phyloP scores from a whole-genome alignment of 805 yeast species.

The Hanseniaspora meyeri region DNA sequence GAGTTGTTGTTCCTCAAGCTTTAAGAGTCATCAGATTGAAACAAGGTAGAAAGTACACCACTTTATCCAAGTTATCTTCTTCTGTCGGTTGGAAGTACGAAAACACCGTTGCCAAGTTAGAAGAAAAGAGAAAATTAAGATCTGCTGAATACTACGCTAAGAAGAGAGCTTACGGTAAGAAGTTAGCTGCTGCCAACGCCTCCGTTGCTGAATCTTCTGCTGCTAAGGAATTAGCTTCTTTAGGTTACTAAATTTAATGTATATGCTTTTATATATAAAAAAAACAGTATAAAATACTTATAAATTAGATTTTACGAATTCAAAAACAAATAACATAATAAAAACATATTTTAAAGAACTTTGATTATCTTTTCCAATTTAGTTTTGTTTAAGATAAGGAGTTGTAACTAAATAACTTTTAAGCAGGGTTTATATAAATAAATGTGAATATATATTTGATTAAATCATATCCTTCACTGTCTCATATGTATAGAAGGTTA shows the following conservation, averaged over 20 bases:
- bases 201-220: conserved; percentile 82
- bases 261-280: background rate
- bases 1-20: conserved; percentile 99
- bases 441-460: background rate
- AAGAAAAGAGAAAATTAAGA: conserved; percentile 98
- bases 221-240: conserved; percentile 84
- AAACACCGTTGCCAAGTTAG: conserved; percentile 91
- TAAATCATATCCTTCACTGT: conserved; percentile 30
- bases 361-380: background rate
- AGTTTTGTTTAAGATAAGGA: background rate
- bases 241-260: conserved; percentile 71
- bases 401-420: no score
- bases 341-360: background rate
- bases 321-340: background rate
- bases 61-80: conserved; percentile 89
- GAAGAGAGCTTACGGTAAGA: conserved; percentile 93
- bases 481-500: conserved; percentile 81
- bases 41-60: conserved; percentile 99
- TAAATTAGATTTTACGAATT: conserved; percentile 14
- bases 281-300: background rate
- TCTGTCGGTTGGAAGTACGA: conserved; percentile 99
- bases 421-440: no score
- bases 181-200: conserved; percentile 75
- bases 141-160: conserved; percentile 98
- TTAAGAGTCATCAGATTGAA: conserved; percentile 96